These are phyloP conservation scores for Colletotrichum paranaense DNA, from an alignment of 2,329 filamentous ascomycete species.

Conservation along the genomic window DNA sequence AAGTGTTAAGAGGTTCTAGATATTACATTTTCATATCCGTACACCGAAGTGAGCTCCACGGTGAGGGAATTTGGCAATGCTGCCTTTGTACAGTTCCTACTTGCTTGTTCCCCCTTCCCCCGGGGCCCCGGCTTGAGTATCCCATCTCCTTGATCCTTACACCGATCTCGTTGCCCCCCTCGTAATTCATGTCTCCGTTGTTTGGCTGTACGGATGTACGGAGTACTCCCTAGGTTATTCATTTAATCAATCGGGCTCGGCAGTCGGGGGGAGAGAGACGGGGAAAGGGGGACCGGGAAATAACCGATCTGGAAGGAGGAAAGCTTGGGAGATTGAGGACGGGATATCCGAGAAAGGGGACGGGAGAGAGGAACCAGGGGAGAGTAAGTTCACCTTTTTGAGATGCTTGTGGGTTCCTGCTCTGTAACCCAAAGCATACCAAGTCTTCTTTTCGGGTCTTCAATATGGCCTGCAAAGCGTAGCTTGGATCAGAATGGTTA, in stretches of 20 bases:
- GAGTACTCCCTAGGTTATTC: too few relatives aligned
- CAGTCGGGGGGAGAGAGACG: background rate
- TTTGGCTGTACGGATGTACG: background rate
- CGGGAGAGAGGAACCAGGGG: background rate
- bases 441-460: background rate
- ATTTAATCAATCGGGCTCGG: background rate
- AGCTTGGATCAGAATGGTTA: background rate
- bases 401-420: background rate
- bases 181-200: background rate
- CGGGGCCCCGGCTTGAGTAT: background rate
- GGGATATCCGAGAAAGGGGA: background rate
- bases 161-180: background rate
- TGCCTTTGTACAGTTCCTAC: background rate
- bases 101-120: too few relatives aligned
- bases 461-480: background rate
- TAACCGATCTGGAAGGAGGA: background rate
- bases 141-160: background rate
- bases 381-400: background rate
- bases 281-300: too few relatives aligned
- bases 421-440: background rate
- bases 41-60: background rate
- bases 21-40: background rate
- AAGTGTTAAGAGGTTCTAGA: background rate
- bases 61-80: background rate
- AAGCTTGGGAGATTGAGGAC: background rate